phyloP scores from a whole-genome alignment of 2,329 filamentous ascomycete species.

The Scolecobasidium constrictum region DNA sequence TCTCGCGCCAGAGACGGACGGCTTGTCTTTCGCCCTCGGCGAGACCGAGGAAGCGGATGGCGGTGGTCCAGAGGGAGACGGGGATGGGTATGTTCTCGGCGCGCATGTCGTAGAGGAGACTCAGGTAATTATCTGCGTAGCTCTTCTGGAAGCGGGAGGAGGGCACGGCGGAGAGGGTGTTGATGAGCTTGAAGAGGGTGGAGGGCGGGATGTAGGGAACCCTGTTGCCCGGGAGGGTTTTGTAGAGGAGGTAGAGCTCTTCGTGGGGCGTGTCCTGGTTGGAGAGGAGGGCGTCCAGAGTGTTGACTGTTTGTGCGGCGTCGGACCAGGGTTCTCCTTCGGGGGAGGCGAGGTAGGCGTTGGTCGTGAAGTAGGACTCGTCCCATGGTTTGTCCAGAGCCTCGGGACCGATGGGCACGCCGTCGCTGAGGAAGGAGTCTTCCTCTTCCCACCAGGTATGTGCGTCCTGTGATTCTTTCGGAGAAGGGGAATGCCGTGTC shows the following conservation, averaged over 20 bases:
- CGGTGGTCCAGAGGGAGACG: conserved; percentile 68
- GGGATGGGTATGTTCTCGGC: conserved; percentile 58
- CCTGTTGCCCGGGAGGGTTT: conserved; percentile 40
- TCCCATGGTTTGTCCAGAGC: too few relatives aligned
- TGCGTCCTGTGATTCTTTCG: conserved; percentile 3
- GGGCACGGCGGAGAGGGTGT: background rate
- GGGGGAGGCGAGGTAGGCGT: too few relatives aligned
- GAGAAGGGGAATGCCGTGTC: background rate
- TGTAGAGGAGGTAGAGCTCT: conserved; percentile 42
- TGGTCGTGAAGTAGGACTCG: conserved; percentile 1
- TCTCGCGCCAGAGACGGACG: conserved; percentile 73
- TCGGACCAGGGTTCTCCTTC: background rate
- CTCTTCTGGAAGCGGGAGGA: background rate
- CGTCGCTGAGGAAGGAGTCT: too few relatives aligned
- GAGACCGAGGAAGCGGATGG: conserved; percentile 66
- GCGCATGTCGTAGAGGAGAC: conserved; percentile 74
- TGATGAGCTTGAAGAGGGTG: conserved; percentile 46
- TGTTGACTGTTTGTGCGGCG: background rate
- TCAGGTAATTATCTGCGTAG: conserved; percentile 53
- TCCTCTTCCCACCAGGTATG: too few relatives aligned
- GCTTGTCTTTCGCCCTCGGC: conserved; percentile 51
- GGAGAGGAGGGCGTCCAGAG: background rate
- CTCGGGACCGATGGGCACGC: too few relatives aligned
- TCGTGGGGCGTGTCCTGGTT: conserved; percentile 29
- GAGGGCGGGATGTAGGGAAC: conserved; percentile 37